Conservation (phyloP, 768 basidiomycete genomes). For the Dioszegia crocea region DNA sequence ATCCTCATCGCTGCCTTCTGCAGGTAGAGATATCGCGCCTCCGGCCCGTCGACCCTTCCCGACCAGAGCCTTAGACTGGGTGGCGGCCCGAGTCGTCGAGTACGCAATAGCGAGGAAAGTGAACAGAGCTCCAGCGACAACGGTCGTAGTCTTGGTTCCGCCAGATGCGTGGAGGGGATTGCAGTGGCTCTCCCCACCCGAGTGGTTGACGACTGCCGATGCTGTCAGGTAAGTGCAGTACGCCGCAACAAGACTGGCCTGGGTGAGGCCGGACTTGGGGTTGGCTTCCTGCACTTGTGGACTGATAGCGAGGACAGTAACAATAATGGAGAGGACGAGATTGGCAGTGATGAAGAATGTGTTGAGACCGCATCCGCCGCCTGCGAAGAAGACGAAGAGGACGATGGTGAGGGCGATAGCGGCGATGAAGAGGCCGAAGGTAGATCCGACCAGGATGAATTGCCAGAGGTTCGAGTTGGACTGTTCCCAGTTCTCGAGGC, state of each 20-base stretch:
- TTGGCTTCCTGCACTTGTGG: conserved; percentile 86
- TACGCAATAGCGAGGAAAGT: conserved; percentile 98
- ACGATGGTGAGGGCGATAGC: conserved; percentile 80
- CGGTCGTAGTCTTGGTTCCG: conserved; percentile 73
- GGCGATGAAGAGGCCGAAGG: conserved; percentile 75
- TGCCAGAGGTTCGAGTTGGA: conserved; percentile 87
- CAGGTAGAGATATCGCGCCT: conserved; percentile 60
- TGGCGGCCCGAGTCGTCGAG: conserved; percentile 91
- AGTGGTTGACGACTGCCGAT: conserved; percentile 89
- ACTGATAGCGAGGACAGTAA: conserved; percentile 76
- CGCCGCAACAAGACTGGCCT: conserved; percentile 92
- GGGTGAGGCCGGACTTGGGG: conserved; percentile 88
- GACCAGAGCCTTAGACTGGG: conserved; percentile 83
- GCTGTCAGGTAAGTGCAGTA: conserved; percentile 96
- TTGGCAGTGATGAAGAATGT: conserved; percentile 98
- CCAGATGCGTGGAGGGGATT: conserved; percentile 74
- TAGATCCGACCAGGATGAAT: conserved; percentile 89
- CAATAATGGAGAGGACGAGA: conserved; percentile 69
- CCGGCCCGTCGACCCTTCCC: conserved; percentile 60
- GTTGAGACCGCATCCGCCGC: conserved; percentile 80
- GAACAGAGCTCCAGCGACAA: conserved; percentile 85
- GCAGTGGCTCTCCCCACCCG: conserved; percentile 62
- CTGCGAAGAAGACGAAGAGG: conserved; percentile 87
- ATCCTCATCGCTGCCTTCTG: conserved; percentile 58
- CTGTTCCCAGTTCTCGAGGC: conserved; percentile 91